Evolutionary conservation across 805 yeast genomes (phyloP), one percentile per base, ranked within the genome.

Genomic region (Candida insectalens): DNA sequence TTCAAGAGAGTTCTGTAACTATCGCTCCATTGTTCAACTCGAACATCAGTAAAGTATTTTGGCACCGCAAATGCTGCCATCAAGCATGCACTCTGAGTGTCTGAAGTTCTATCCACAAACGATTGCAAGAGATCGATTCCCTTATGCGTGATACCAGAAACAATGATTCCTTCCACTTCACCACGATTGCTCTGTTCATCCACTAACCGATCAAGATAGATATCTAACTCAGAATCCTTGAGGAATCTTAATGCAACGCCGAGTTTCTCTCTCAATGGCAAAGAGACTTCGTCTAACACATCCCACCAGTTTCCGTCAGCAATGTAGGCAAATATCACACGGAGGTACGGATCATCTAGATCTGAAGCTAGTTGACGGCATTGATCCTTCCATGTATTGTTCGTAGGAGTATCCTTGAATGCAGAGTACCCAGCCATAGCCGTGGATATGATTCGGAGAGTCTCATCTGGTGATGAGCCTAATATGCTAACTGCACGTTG

Each of bases 251-350:
- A 62, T 0, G 97, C 96, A 19, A 89, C 89, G 1, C 96, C 96
- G 9, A 89, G 58, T 43, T 95, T 63, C 50, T 89, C 98, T 34
- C 89, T 66, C 27, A 89, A 61, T 0, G 98, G 95, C 27, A 89
- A 65, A 2, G 95, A 80, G 14, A 80, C 75, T 49, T 89, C 96
- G 50, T 85, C 95, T 34, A 89, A 63, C 2, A 89, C 95, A 49
- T 85, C 96, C 78, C 89, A 80, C 96, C 97, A 89, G 43, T 88
- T 92, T 30, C 84, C 82, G 50, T 89, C 96, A 0, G 96, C 87
- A 35, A 89, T 80, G 46, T 77, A 89, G 0, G 96, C 96, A 63
- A 89, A 89, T 1, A 89, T 83, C 0, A 94, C 95, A 29, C 96
- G 62, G 39, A 89, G 59, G 51, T 89, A 89, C 0, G 97, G 96